Base-by-base conservation (phyloP, 1,284 basidiomycete species). In the Cryptococcus sp. region DNA sequence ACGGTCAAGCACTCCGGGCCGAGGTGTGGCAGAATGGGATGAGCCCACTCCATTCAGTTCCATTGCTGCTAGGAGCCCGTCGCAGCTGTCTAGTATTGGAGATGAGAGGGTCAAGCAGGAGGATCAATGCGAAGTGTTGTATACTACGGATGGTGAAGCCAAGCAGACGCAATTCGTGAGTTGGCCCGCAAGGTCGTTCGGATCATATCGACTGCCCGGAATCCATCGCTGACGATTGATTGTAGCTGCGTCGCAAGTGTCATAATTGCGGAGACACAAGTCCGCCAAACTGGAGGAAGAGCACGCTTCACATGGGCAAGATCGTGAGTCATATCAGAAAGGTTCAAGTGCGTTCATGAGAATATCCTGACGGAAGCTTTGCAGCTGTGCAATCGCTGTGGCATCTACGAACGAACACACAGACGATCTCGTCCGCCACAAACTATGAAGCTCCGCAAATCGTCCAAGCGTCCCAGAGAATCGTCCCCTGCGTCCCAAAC, bases 311-410 rank as follows among this genome's bases (percentile, higher is more conserved):
- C 25, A 31, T 20, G 20, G 51, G 51, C 19, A 53, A 46, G 41
- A 53, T 53, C 10, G 51, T 53, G 38, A 44, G 51, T 46, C 39
- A 15, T 19, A 11, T 10, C 3, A 48, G 5, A 27, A n/a, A 45
- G n/a, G 8, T 16, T 4, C 5, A 25, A n/a, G 3, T 16, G 15
- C 23, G 5, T 3, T 22, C n/a, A 39, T 22, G 6, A 10, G 23
- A 40, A 17, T 31, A 8, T 39, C 42, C 42, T 45, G 42, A 45
- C 13, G 42, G 15, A n/a, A 45, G 7, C 7, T 8, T 8, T 45
- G 42, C 41, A 53, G 51, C 25, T 53, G 15, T 53, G 51, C 25
- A 53, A 53, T 22, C 42, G 45, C 19, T 53, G 51, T 39, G 51
- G 51, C 27, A 53, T 53, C 2, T 53, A 25, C 22, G 51, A 53